Evolutionary conservation across 768 basidiomycete species (phyloP).

Genomic region (Collybia sordida): DNA sequence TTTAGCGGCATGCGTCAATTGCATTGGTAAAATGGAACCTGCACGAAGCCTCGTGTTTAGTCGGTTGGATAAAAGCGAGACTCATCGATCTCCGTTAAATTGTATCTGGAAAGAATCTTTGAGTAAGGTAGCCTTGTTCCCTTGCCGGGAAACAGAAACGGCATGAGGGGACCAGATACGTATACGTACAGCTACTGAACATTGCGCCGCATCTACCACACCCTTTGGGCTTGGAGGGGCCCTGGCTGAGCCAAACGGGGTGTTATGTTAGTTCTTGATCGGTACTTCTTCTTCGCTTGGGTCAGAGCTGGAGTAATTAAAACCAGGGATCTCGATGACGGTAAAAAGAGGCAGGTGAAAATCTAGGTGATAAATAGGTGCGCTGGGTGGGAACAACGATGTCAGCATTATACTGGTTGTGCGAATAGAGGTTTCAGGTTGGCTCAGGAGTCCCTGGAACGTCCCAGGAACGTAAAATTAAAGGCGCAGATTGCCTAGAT

Average conservation of each 20-base stretch:
- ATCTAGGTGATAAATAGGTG: slow-evolving; percentile 1
- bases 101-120: slow-evolving; percentile 7
- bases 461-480: slow-evolving; percentile 12
- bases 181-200: slow-evolving; percentile 18
- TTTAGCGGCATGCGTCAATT: slow-evolving; percentile 32
- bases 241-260: slow-evolving; percentile 7
- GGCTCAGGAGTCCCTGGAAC: slow-evolving; percentile 4
- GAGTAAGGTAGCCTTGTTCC: neutral
- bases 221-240: slow-evolving; percentile 10
- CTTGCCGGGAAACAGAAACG: slow-evolving; percentile 2
- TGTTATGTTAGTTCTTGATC: slow-evolving; percentile 17
- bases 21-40: slow-evolving; percentile 37
- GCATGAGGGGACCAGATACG: slow-evolving; percentile 13
- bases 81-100: slow-evolving; percentile 18
- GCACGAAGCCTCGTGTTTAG: slow-evolving; percentile 33
- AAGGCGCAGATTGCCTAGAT: slow-evolving; percentile 2
- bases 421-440: slow-evolving; percentile 9
- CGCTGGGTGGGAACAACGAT: slow-evolving; percentile 4
- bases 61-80: slow-evolving; percentile 18
- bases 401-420: neutral
- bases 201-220: slow-evolving; percentile 13
- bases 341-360: slow-evolving; percentile 4
- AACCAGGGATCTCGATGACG: slow-evolving; percentile 20
- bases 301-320: slow-evolving; percentile 19
- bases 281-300: slow-evolving; percentile 21